A percentile compares a stretch with the other conserved stretches of the same genome.
These are phyloP conservation scores for Pyracantha coccinea DNA, from an alignment of 331 rosid genomes.

Conservation along the genomic window DNA sequence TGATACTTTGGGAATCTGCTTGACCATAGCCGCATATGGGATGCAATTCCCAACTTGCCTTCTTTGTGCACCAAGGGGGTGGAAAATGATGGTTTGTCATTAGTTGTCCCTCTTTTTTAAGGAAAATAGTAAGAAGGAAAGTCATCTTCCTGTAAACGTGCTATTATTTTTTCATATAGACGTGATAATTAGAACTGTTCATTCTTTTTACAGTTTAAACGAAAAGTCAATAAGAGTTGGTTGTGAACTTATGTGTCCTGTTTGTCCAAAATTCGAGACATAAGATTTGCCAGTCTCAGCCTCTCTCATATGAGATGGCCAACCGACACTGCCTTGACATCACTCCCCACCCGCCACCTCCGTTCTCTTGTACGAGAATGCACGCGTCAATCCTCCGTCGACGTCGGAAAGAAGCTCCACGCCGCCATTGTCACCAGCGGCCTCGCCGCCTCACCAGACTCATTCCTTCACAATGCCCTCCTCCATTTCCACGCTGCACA, in stretches of 20 bases:
- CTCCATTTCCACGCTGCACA: constrained; percentile 35
- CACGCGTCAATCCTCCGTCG: constrained; percentile 41
- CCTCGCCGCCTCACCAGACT: constrained; percentile 25
- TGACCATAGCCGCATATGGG: fast-evolving
- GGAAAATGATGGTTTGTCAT: too few relatives aligned
- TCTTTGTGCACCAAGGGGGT: too few relatives aligned
- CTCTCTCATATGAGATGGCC: constrained; percentile 37
- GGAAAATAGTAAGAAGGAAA: too few relatives aligned
- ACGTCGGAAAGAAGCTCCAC: constrained; percentile 53
- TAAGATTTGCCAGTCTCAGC: background rate
- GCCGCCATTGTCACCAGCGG: constrained; percentile 41
- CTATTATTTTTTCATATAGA: too few relatives aligned
- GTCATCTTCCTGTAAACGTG: too few relatives aligned
- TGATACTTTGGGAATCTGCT: too few relatives aligned
- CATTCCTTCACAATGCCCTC: constrained; percentile 57
- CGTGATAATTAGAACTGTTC: too few relatives aligned
- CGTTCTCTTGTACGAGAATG: constrained; percentile 57
- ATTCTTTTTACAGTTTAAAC: too few relatives aligned
- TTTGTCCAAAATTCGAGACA: background rate
- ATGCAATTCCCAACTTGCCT: too few relatives aligned
- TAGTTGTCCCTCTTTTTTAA: too few relatives aligned
- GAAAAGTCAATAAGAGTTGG: too few relatives aligned
- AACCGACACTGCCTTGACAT: constrained; percentile 2
- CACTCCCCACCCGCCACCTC: constrained; percentile 18
- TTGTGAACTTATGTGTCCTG: background rate